Percentiles rank a stretch among this genome's conserved stretches.
Evolutionary conservation across 352 stramenopile species (phyloP).

Genomic region (Globisporangium paroecandrum): DNA sequence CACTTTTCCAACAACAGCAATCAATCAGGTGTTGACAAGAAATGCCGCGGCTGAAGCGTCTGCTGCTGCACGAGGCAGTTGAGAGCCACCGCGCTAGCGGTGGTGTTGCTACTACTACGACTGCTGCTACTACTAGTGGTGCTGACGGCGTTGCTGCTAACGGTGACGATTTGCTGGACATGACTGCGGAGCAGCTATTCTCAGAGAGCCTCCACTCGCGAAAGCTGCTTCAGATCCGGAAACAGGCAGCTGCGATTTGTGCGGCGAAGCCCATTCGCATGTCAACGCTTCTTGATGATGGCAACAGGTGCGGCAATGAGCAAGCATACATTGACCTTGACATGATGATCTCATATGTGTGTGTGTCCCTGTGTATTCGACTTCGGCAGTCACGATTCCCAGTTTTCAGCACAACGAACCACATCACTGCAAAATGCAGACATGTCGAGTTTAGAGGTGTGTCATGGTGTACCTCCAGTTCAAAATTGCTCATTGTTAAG

Average conservation of each 20-base stretch:
- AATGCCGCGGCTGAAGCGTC: conserved; percentile 41
- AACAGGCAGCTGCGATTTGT: conserved; percentile 33
- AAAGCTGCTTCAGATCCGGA: conserved; percentile 18
- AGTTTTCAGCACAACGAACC: not conserved
- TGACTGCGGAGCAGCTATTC: conserved; percentile 49
- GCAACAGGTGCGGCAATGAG: not conserved
- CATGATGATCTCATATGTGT: not conserved
- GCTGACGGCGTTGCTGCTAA: not conserved
- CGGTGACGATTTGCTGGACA: conserved; percentile 3
- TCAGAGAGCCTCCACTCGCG: conserved; percentile 44
- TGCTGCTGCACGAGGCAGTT: conserved; percentile 22
- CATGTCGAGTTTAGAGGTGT: conserved; percentile 6
- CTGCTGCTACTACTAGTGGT: not conserved
- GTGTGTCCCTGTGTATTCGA: not conserved
- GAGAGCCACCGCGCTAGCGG: not conserved
- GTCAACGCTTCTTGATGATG: conserved; percentile 22
- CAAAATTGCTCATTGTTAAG: not conserved
- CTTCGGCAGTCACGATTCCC: not conserved
- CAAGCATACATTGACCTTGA: not conserved
- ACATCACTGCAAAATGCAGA: not conserved
- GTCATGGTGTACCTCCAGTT: not conserved
- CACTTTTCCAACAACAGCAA: not conserved
- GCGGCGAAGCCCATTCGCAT: conserved; percentile 33
- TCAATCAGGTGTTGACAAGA: not conserved
- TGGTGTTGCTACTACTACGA: not conserved